Percentiles rank a stretch among this genome's conserved stretches.
phyloP scores from a whole-genome alignment of 768 basidiomycete species.

The Hortiboletus flavorubellus region DNA sequence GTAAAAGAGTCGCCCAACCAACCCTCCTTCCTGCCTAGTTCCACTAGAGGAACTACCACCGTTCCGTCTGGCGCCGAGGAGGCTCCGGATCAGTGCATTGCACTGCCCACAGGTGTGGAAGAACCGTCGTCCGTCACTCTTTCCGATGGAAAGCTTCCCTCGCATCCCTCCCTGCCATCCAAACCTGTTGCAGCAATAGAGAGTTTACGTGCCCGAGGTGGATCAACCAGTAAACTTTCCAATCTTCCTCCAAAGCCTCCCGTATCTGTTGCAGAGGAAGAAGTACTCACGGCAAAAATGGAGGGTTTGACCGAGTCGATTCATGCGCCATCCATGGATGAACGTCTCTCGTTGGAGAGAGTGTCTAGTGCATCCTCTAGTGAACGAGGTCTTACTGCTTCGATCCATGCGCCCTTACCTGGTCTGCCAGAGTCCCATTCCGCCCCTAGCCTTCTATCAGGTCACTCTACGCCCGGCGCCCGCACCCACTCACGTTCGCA shows the following conservation, averaged over 20 bases:
- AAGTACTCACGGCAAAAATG: slow-evolving; percentile 8
- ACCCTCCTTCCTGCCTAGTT: slow-evolving; percentile 6
- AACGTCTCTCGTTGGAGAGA: slow-evolving; percentile 17
- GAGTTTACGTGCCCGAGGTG: slow-evolving; percentile 10
- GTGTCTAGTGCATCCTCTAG: slow-evolving; percentile 19
- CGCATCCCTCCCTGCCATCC: slow-evolving; percentile 46
- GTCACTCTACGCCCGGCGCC: slow-evolving; percentile 26
- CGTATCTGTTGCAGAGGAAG: slow-evolving; percentile 8
- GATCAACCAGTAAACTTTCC: slow-evolving; percentile 13
- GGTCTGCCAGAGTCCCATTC: slow-evolving; percentile 38
- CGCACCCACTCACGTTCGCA: slow-evolving; percentile 52
- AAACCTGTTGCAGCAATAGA: slow-evolving; percentile 38
- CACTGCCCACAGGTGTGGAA: slow-evolving; percentile 8
- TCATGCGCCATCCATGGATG: slow-evolving; percentile 19
- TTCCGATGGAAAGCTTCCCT: slow-evolving; percentile 21
- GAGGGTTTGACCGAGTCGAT: slow-evolving; percentile 30
- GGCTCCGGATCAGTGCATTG: slow-evolving; percentile 19
- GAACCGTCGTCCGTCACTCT: slow-evolving; percentile 5
- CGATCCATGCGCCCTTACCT: slow-evolving; percentile 53
- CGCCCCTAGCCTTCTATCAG: slow-evolving; percentile 33
- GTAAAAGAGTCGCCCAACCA: slow-evolving; percentile 6
- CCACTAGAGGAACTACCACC: neutral
- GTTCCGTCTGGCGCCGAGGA: slow-evolving; percentile 3
- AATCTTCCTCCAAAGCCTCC: slow-evolving; percentile 12
- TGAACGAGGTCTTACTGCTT: slow-evolving; percentile 43